Percentiles rank a stretch among this genome's conserved stretches.
phyloP scores from a whole-genome alignment of 2,329 filamentous ascomycete genomes.

The Huntiella savannae region DNA sequence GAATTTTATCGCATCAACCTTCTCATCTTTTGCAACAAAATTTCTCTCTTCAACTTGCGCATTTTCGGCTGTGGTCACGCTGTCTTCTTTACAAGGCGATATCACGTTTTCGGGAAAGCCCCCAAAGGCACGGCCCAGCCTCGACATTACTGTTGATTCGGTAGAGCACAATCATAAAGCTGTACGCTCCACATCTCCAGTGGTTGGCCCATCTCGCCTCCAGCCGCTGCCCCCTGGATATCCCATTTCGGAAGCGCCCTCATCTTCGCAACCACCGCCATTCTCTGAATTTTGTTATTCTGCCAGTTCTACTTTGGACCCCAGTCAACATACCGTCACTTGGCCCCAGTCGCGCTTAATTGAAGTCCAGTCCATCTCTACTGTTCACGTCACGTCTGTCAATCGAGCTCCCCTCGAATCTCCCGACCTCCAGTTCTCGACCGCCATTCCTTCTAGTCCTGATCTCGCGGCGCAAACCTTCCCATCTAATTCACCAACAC shows the following conservation, averaged over 20 bases:
- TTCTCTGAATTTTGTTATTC: constrained; percentile 32
- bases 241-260: constrained; percentile 34
- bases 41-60: too few relatives aligned
- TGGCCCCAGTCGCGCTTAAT: constrained; percentile 17
- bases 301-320: constrained; percentile 21
- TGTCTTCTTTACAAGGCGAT: constrained; percentile 18
- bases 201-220: constrained; percentile 2
- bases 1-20: too few relatives aligned
- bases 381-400: constrained; percentile 12
- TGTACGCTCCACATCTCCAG: constrained; percentile 3
- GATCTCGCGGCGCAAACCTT: background rate
- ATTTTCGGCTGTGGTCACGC: constrained; percentile 22
- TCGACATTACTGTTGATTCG: background rate
- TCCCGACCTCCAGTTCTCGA: background rate
- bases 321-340: constrained; percentile 14
- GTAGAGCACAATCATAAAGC: background rate
- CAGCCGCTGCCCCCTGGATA: constrained; percentile 38
- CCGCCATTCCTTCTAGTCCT: background rate
- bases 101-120: constrained; percentile 7
- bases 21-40: too few relatives aligned
- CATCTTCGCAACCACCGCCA: constrained; percentile 37
- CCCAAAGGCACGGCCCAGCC: constrained; percentile 9
- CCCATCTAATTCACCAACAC: background rate
- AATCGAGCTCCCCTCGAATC: background rate
- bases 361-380: constrained; percentile 15